Percentiles rank a stretch among this genome's conserved stretches.
Evolutionary conservation across 2,329 filamentous ascomycete species (phyloP).

Genomic region (Canariomyces notabilis): DNA sequence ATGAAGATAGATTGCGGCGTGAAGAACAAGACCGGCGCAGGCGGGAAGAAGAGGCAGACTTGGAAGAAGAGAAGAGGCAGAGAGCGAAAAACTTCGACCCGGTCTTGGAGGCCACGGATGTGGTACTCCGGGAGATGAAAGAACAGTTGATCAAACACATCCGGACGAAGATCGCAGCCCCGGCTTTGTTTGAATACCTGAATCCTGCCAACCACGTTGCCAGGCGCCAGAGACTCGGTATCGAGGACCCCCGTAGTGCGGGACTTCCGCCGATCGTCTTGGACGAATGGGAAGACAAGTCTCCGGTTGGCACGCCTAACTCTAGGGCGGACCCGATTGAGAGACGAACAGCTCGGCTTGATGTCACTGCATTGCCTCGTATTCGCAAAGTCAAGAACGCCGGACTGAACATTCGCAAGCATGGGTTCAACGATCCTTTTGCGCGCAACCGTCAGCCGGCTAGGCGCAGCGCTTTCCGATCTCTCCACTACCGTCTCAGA

Average conservation of each 20-base stretch:
- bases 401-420: slow-evolving; percentile 52
- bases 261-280: slow-evolving; percentile 48
- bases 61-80: slow-evolving; percentile 86
- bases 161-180: slow-evolving; percentile 78
- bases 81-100: slow-evolving; percentile 86
- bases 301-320: slow-evolving; percentile 60
- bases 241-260: slow-evolving; percentile 61
- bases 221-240: slow-evolving; percentile 75
- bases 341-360: slow-evolving; percentile 51
- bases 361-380: slow-evolving; percentile 63
- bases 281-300: slow-evolving; percentile 57
- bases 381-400: slow-evolving; percentile 65
- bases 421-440: slow-evolving; percentile 63
- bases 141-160: slow-evolving; percentile 87
- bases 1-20: slow-evolving; percentile 39
- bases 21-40: slow-evolving; percentile 61
- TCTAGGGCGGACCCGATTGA: slow-evolving; percentile 58
- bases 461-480: slow-evolving; percentile 61
- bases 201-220: slow-evolving; percentile 74
- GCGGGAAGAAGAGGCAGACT: slow-evolving; percentile 71
- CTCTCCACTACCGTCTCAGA: slow-evolving; percentile 74
- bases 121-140: slow-evolving; percentile 72
- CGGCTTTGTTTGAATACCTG: slow-evolving; percentile 73
- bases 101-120: slow-evolving; percentile 74
- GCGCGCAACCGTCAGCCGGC: slow-evolving; percentile 57